Percentiles rank a stretch among this genome's conserved stretches.
Evolutionary conservation across 2,329 filamentous ascomycete species (phyloP).

Genomic region (Arthrobotrys entomopaga): DNA sequence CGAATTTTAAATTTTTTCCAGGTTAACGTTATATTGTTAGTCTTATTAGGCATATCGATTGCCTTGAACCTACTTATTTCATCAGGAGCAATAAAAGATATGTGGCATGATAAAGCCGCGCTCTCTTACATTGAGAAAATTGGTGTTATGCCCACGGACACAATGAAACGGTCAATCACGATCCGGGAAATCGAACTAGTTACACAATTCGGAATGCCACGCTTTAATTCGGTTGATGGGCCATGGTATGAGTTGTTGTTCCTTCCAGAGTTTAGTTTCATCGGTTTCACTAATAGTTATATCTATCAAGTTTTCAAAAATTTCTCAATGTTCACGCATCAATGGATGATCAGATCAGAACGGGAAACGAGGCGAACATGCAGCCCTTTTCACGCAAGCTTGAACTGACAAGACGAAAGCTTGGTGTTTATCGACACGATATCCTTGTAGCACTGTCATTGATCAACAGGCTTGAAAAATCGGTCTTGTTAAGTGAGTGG

Average conservation of each 20-base stretch:
- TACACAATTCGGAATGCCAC: constrained; percentile 23
- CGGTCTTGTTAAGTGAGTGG: constrained; percentile 88
- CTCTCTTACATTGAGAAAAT: constrained; percentile 39
- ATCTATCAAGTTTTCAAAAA: constrained; percentile 39
- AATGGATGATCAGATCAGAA: constrained; percentile 10
- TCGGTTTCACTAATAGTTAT: constrained; percentile 2
- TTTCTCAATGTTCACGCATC: constrained; percentile 34
- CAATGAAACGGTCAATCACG: constrained; percentile 47
- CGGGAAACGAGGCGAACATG: neutral
- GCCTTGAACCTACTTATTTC: constrained; percentile 35
- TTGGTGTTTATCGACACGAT: constrained; percentile 87
- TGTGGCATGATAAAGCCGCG: constrained; percentile 42
- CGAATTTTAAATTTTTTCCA: constrained; percentile 15
- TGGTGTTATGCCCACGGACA: constrained; percentile 25
- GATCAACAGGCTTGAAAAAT: constrained; percentile 86
- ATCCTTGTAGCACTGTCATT: constrained; percentile 88
- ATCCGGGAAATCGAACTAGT: constrained; percentile 41
- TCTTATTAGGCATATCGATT: constrained; percentile 31
- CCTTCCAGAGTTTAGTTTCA: neutral
- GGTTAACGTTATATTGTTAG: constrained; percentile 26
- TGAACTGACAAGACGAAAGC: constrained; percentile 80
- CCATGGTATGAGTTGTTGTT: constrained; percentile 32
- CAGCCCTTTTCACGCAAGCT: constrained; percentile 72
- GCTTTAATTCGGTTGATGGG: constrained; percentile 22
- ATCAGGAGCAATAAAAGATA: constrained; percentile 21